These are phyloP conservation scores for Acanthamoeba royreba DNA, from an alignment of 208 protist genomes.

Conservation along the genomic window DNA sequence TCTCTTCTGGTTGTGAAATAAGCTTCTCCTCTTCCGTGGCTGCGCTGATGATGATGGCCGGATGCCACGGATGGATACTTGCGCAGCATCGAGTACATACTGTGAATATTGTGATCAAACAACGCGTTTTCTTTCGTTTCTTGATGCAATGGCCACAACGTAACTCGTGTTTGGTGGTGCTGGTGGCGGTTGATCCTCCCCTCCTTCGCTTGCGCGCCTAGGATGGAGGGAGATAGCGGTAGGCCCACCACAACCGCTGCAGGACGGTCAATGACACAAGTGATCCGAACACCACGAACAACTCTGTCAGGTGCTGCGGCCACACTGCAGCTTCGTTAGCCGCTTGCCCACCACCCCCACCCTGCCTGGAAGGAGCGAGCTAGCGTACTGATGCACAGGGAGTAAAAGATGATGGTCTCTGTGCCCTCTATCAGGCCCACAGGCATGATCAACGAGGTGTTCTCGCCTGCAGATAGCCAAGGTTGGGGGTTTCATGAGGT, in stretches of 20 bases:
- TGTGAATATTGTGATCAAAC: background rate
- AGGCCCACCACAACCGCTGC: background rate
- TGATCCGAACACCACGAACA: background rate
- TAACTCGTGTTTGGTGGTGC: too few species aligned
- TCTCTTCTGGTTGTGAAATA: too few species aligned
- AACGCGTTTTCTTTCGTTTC: background rate
- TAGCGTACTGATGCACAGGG: background rate
- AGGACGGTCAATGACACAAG: background rate
- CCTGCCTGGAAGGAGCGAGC: background rate
- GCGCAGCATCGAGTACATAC: too few species aligned
- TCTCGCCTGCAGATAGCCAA: background rate
- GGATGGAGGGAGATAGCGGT: background rate
- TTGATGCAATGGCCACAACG: background rate
- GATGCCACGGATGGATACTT: too few species aligned
- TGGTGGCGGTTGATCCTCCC: too few species aligned
- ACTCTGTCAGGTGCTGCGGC: background rate
- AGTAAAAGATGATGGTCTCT: constrained; percentile 33
- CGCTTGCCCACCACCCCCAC: background rate
- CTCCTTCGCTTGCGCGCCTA: too few species aligned
- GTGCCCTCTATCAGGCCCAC: constrained; percentile 6
- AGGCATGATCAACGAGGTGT: constrained; percentile 43
- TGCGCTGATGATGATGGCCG: too few species aligned
- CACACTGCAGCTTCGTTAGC: background rate
- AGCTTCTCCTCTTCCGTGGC: too few species aligned
- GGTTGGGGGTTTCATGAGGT: background rate